Evolutionary conservation across 2,329 filamentous ascomycete genomes (phyloP).

Genomic region (Dryadomyces quercivorus): DNA sequence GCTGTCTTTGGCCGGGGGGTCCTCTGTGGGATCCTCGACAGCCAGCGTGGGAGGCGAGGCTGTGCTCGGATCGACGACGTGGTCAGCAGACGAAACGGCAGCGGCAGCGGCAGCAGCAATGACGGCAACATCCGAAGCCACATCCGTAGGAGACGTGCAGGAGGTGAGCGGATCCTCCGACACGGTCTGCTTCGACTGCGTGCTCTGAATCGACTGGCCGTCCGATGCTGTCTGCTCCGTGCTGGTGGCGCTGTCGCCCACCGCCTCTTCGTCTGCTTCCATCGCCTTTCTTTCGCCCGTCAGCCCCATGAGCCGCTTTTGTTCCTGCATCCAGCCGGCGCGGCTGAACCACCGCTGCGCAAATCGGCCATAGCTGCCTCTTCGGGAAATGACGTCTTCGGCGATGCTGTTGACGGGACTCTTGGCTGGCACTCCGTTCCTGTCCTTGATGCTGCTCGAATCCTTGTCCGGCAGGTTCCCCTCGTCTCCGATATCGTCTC

Average conservation of each 20-base stretch:
- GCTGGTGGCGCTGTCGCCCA: not conserved
- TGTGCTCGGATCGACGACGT: not conserved
- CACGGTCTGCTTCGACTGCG: not conserved
- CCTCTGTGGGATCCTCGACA: conserved; percentile 10
- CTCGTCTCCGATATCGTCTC: conserved; percentile 7
- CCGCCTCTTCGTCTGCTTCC: conserved; percentile 7
- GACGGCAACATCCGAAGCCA: not conserved
- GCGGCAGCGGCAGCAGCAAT: not conserved
- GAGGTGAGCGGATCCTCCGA: not conserved
- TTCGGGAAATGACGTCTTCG: conserved; percentile 75
- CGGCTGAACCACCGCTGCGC: conserved; percentile 85
- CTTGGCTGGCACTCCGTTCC: not conserved
- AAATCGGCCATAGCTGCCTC: conserved; percentile 78
- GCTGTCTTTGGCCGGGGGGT: conserved; percentile 12
- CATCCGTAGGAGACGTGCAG: not conserved
- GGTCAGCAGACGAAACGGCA: conserved; percentile 6
- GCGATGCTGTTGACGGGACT: conserved; percentile 50
- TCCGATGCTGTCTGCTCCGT: not conserved
- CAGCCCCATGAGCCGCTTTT: conserved; percentile 57
- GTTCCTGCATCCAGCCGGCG: conserved; percentile 66
- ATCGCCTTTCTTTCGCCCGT: conserved; percentile 36
- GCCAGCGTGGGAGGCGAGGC: not conserved
- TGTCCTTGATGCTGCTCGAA: conserved; percentile 19
- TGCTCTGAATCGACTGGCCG: not conserved
- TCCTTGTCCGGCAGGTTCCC: not conserved